A percentile compares a stretch with the other conserved stretches of the same genome.
phyloP scores from a whole-genome alignment of 345 rosid species.

The Tarenaya hassleriana region DNA sequence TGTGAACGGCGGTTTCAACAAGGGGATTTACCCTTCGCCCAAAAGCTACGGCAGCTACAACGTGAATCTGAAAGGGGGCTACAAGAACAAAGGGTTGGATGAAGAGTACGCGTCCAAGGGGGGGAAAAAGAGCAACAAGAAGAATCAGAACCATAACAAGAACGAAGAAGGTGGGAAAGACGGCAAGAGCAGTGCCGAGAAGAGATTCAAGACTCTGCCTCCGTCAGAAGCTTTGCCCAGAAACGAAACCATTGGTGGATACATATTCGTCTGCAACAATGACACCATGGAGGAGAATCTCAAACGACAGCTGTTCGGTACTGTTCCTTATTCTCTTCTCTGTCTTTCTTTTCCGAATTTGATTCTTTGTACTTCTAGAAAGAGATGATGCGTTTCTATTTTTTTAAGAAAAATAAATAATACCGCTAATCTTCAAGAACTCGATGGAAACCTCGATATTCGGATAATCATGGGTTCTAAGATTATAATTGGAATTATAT shows the following conservation, averaged over 20 bases:
- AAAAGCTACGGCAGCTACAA: constrained; percentile 33
- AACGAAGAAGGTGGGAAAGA: constrained; percentile 38
- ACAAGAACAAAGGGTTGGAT: constrained; percentile 42
- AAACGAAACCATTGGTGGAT: constrained; percentile 88
- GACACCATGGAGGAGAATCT: constrained; percentile 98
- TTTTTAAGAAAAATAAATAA: too few species aligned
- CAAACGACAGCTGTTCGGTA: constrained; percentile 86
- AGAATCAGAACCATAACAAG: constrained; percentile 29
- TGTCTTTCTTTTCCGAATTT: too few species aligned
- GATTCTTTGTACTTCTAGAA: too few species aligned
- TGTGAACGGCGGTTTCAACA: constrained; percentile 73
- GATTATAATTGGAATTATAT: too few species aligned
- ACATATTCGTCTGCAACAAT: constrained; percentile 96
- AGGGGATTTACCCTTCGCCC: constrained; percentile 50
- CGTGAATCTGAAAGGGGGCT: constrained; percentile 37
- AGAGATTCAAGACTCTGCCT: constrained; percentile 96
- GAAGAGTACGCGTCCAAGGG: too few species aligned
- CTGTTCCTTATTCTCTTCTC: too few species aligned
- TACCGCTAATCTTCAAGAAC: too few species aligned
- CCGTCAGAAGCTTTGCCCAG: constrained; percentile 86
- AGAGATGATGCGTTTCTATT: too few species aligned
- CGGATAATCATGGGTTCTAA: too few species aligned
- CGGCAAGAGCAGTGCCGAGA: constrained; percentile 42
- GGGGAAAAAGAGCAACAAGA: constrained; percentile 47
- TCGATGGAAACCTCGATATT: too few species aligned